A percentile compares a stretch with the other conserved stretches of the same genome.
Evolutionary conservation across 306 rosid genomes (phyloP).

Genomic region (Cicer bijugum): DNA sequence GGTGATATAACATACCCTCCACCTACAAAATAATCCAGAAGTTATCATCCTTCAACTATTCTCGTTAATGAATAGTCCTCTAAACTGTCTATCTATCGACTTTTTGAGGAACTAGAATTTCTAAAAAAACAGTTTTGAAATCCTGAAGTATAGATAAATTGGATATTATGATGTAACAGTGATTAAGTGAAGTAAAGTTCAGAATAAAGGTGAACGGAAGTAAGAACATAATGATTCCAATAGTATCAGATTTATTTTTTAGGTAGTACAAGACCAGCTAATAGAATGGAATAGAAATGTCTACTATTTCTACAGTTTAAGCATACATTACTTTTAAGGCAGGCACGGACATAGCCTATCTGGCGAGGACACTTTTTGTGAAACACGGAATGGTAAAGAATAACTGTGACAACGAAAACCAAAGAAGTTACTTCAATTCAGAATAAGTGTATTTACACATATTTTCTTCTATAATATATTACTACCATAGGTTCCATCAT

Average conservation of each 20-base stretch:
- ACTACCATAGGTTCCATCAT: slow-evolving; percentile 97
- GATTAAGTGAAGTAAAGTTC: slow-evolving; percentile 35
- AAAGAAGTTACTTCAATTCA: slow-evolving; percentile 49
- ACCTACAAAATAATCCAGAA: slow-evolving; percentile 58
- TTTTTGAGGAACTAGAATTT: slow-evolving; percentile 17
- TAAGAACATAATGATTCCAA: slow-evolving; percentile 36
- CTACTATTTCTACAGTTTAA: slow-evolving; percentile 44
- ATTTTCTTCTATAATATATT: slow-evolving; percentile 40
- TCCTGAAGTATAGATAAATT: slow-evolving; percentile 29
- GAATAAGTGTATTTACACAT: background rate
- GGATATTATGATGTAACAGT: slow-evolving; percentile 29
- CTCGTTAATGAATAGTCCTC: slow-evolving; percentile 22
- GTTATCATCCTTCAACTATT: slow-evolving; percentile 46
- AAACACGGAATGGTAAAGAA: slow-evolving; percentile 86
- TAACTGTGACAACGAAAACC: slow-evolving; percentile 68
- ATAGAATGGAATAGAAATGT: slow-evolving; percentile 32
- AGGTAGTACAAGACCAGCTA: slow-evolving; percentile 34
- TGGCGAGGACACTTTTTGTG: slow-evolving; percentile 83
- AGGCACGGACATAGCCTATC: slow-evolving; percentile 88
- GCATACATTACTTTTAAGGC: slow-evolving; percentile 99
- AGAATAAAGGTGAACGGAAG: slow-evolving; percentile 40
- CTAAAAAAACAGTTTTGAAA: slow-evolving; percentile 10
- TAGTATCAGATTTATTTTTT: slow-evolving; percentile 26
- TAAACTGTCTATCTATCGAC: slow-evolving; percentile 27
- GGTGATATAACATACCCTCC: slow-evolving; percentile 94